Evolutionary conservation across 2,329 filamentous ascomycete genomes (phyloP), one percentile per base, ranked within the genome.

Genomic region (Bipolaris cookei): DNA sequence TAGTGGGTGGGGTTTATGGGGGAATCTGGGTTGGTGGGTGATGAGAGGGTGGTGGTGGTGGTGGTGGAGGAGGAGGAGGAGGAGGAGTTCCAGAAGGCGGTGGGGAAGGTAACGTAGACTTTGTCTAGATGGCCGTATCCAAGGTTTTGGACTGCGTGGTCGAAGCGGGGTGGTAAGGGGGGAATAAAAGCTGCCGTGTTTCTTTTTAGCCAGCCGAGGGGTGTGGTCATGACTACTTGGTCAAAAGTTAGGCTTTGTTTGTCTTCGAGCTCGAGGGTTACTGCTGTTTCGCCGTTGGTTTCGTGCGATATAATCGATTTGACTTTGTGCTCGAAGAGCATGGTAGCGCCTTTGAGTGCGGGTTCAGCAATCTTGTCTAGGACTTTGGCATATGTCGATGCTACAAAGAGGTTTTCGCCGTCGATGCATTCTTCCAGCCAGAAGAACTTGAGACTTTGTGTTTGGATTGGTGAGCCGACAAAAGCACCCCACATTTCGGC

Each of bases 361-460:
- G 87, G 84, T 50, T 81, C 80, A 0, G 87, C 82, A 37, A 91
- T 81, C 38, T 79, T 79, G 13, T 84, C 76, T n/a, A 89, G 70
- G n/a, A 88, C 84, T 54, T 81, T 81, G 25, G 80, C 77, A 68
- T 88, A 88, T 3, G 84, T 88, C 1, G 81, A 84, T 3, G 84
- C 83, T 30, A 88, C 83, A 59, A 88, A 87, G 30, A 85, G 80
- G 64, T 88, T 88, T 69, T 84, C 85, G 43, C 89, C 89, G 69
- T 91, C 89, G 50, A 92, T 87, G 63, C 88, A 90, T 74, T 92
- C 88, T 70, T 92, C 90, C 4, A 92, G 72, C 88, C 89, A 91
- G 71, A 91, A 90, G 77, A 86, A 92, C 77, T 88, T 90, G 30
- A 92, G 78, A 65, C 88, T 91, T 71, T 92, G 90, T 23, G 70